A percentile compares a stretch with the other conserved stretches of the same genome.
These are phyloP conservation scores for Ogataea zsoltii DNA, from an alignment of 805 yeast genomes.

Conservation along the genomic window DNA sequence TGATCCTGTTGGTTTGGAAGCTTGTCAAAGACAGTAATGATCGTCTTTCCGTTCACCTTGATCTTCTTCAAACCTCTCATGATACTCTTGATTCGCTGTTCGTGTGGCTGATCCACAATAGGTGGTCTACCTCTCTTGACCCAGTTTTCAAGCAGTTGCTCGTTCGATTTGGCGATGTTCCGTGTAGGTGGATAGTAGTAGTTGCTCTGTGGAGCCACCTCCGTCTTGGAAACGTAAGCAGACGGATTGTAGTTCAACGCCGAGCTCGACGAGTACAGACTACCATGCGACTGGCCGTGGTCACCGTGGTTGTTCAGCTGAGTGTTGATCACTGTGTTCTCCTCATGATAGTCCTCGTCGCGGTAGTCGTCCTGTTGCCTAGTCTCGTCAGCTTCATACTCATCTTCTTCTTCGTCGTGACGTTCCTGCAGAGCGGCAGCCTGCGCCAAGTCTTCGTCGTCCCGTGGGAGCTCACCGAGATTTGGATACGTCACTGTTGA, in stretches of 20 bases:
- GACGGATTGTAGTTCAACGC: slow-evolving; percentile 29
- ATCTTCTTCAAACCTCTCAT: slow-evolving; percentile 79
- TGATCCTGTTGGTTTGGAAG: slow-evolving; percentile 66
- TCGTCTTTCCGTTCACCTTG: slow-evolving; percentile 50
- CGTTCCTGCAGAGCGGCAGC: slow-evolving; percentile 5
- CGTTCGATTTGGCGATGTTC: slow-evolving; percentile 24
- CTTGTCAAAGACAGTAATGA: slow-evolving; percentile 64
- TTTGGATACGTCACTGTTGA: slow-evolving; percentile 53
- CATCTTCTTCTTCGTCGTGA: slow-evolving; percentile 22
- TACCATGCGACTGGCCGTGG: slow-evolving; percentile 7
- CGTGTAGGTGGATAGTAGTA: slow-evolving; percentile 31
- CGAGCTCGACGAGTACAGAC: slow-evolving; percentile 8
- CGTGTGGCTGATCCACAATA: slow-evolving; percentile 86
- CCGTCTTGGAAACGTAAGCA: slow-evolving; percentile 29
- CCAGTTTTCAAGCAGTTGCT: slow-evolving; percentile 41
- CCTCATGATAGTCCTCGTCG: slow-evolving; percentile 21
- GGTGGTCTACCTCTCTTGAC: slow-evolving; percentile 89
- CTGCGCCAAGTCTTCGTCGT: slow-evolving; percentile 12
- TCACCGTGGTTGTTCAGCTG: slow-evolving; percentile 4
- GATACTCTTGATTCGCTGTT: slow-evolving; percentile 86
- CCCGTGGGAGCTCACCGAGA: slow-evolving; percentile 64
- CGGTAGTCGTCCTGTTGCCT: slow-evolving; percentile 24
- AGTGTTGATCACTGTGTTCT: slow-evolving; percentile 3
- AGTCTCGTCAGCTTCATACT: slow-evolving; percentile 25
- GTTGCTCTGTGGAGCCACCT: slow-evolving; percentile 27